Percentiles rank a stretch among this genome's conserved stretches.
These are phyloP conservation scores for Solanum dulcamara DNA, from an alignment of 257 asterid species.

Conservation along the genomic window DNA sequence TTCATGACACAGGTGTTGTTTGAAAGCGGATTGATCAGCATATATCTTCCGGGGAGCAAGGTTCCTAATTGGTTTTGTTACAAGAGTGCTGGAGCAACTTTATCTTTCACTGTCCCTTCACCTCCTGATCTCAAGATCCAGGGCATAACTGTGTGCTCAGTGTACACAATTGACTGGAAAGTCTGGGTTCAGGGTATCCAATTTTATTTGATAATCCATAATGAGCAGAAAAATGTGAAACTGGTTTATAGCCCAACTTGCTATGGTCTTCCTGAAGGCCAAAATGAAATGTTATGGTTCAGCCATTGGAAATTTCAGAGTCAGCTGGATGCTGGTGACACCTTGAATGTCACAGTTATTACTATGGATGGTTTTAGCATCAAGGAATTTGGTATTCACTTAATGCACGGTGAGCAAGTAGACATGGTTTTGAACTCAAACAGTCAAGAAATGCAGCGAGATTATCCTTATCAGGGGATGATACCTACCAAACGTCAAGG, in stretches of 20 bases:
- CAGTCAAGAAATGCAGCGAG: not conserved
- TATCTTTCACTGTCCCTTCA: not conserved
- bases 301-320: not conserved
- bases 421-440: not conserved
- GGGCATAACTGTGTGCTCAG: not conserved
- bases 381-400: not conserved
- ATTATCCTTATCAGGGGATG: not conserved
- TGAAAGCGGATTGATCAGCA: not conserved
- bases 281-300: not conserved
- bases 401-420: not conserved
- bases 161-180: not conserved
- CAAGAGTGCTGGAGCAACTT: not conserved
- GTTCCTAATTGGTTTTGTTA: not conserved
- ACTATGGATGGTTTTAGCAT: not conserved
- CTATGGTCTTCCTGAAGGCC: not conserved
- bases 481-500: not conserved
- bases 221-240: not conserved
- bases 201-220: not conserved
- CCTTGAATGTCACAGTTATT: not conserved
- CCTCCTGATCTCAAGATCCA: not conserved
- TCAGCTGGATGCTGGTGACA: not conserved
- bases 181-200: not conserved
- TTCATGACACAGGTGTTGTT: not conserved
- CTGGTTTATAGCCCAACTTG: not conserved
- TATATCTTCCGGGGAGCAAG: not conserved